Evolutionary conservation across 2,329 filamentous ascomycete species (phyloP).

Genomic region (Arachnomyces sp.): DNA sequence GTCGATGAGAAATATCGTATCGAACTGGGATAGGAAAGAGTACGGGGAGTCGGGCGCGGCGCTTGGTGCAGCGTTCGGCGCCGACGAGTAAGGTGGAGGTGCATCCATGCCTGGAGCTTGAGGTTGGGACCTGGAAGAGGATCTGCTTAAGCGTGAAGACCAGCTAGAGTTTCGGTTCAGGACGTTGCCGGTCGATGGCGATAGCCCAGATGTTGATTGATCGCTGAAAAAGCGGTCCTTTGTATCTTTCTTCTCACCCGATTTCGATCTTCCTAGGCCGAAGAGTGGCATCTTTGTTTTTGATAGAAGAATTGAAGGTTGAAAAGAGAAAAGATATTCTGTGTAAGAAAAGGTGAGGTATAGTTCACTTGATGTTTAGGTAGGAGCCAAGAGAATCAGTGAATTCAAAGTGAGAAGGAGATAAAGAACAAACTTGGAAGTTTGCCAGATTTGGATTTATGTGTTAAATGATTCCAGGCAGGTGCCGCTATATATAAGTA

Average conservation of each 20-base stretch:
- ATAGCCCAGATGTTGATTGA: constrained; percentile 1
- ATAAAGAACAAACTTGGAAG: no score
- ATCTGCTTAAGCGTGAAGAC: constrained; percentile 22
- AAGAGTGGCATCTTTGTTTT: constrained; percentile 3
- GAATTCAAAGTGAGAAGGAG: no score
- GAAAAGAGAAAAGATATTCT: no score
- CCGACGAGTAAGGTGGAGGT: constrained; percentile 31
- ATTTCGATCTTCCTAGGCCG: constrained; percentile 2
- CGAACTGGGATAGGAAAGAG: constrained; percentile 68
- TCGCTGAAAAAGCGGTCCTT: no score
- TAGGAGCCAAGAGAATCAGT: no score
- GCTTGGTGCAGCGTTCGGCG: constrained; percentile 19
- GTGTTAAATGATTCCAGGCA: no score
- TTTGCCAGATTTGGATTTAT: no score
- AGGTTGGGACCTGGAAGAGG: constrained; percentile 14
- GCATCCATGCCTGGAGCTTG: constrained; percentile 26
- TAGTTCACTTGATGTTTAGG: no score
- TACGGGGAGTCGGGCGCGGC: constrained; percentile 56
- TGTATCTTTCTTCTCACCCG: not conserved
- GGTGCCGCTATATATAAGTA: no score
- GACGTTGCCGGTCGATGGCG: not conserved
- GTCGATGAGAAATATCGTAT: constrained; percentile 86
- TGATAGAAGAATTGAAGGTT: no score
- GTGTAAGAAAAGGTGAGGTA: no score
- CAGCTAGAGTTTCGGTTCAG: not conserved